Base-by-base conservation (phyloP, 805 yeast species). In the Saccharomycopsis oosterbeekiorum region DNA sequence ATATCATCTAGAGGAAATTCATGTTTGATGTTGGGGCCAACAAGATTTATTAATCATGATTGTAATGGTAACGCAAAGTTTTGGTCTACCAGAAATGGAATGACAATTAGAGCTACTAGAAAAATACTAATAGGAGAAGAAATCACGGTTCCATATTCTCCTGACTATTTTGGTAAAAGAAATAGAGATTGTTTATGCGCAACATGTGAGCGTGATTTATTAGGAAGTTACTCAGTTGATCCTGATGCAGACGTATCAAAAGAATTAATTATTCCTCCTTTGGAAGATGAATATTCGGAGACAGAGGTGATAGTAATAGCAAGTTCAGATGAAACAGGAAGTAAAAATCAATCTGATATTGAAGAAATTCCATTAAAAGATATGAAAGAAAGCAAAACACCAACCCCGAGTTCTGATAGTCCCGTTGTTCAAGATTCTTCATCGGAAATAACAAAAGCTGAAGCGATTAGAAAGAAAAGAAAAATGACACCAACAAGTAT, bases 11-110 rank as follows among this genome's bases (percentile, higher is more conserved):
- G 67, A 36, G 69, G 69, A 11, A 67, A 65, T 2, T 68, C 74
- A 21, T 73, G 78, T 58, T 67, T 78, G 34, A 75, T 79, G 80
- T 69, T 79, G 47, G 82, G 82, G 0, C 82, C 82, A 0, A 73
- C 77, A 14, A 68, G 82, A 43, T 79, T 79, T 64, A 75, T 78
- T 9, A 79, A 79, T 65, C 82, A 79, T 65, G 78, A 78, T 65
- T 79, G 82, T 65, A 64, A 71, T n/a, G 73, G 79, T 4, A 79
- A 78, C 65, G 71, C 78, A 1, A 68, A 68, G 43, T 77, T 79
- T 63, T 64, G 68, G 4, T 67, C 76, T 2, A 60, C 63, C 0
- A 67, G 69, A 12, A 59, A 57, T 34, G 73, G 68, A 8, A 70
- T 78, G 69, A 66, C 67, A 24, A 68, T 79, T 4, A 64, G 68